Percentiles rank a stretch among this genome's conserved stretches.
Evolutionary conservation across 164 flowering plant species (phyloP).

Genomic region (Piper longum): DNA sequence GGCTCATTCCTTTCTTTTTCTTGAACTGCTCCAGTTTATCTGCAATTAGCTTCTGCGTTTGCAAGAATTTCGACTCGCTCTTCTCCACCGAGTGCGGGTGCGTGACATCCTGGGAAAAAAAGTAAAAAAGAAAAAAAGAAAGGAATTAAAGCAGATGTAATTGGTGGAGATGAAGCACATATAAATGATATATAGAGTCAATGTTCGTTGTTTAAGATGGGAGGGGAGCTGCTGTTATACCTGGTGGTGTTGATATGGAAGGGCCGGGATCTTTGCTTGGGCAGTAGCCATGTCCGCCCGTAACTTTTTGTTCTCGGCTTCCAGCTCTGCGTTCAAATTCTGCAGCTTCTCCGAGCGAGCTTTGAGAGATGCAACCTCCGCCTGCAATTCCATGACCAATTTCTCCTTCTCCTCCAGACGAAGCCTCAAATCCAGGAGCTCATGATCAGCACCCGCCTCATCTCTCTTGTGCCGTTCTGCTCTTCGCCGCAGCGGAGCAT

Average conservation of each 20-base stretch:
- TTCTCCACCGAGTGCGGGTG: slow-evolving; percentile 16
- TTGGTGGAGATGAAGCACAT: background rate
- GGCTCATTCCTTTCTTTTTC: slow-evolving; percentile 13
- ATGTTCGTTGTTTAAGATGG: background rate
- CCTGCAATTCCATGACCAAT: slow-evolving; percentile 30
- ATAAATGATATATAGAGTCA: background rate
- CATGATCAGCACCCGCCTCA: slow-evolving; percentile 16
- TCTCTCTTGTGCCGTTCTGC: slow-evolving; percentile 14
- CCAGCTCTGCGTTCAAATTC: slow-evolving; percentile 35
- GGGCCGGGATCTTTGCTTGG: slow-evolving; percentile 26
- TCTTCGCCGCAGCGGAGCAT: slow-evolving; percentile 18
- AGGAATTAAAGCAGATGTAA: background rate
- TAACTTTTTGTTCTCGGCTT: slow-evolving; percentile 30
- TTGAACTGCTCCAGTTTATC: slow-evolving; percentile 23
- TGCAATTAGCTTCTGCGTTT: slow-evolving; percentile 38
- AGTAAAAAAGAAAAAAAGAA: slow-evolving; percentile 1
- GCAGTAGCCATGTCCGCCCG: slow-evolving; percentile 35
- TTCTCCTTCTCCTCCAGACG: slow-evolving; percentile 26
- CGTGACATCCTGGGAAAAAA: slow-evolving; percentile 18
- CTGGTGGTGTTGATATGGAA: slow-evolving; percentile 10
- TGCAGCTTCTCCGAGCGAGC: slow-evolving; percentile 29
- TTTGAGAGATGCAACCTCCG: slow-evolving; percentile 29
- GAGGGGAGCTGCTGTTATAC: background rate
- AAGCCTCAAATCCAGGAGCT: slow-evolving; percentile 18
- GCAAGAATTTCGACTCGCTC: slow-evolving; percentile 26